Percentiles rank a stretch among this genome's conserved stretches.
These are phyloP conservation scores for Stachybotrys chlorohalonatus DNA, from an alignment of 2,329 filamentous ascomycete genomes.

Conservation along the genomic window DNA sequence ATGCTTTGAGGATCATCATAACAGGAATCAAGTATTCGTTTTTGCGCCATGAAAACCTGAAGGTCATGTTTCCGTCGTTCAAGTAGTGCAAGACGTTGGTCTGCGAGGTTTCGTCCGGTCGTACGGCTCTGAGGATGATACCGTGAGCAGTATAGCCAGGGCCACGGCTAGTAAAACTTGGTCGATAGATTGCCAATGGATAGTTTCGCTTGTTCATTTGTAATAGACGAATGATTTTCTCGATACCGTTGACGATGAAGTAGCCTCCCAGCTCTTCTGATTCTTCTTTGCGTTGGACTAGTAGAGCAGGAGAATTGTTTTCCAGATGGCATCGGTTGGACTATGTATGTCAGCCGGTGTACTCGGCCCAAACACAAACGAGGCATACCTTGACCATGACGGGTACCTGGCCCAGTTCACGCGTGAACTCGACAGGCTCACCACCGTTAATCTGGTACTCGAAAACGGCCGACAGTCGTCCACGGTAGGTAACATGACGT, in stretches of 20 bases:
- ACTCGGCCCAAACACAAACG: neutral
- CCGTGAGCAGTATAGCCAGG: conserved; percentile 81
- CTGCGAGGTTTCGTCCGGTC: conserved; percentile 96
- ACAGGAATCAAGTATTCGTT: conserved; percentile 93
- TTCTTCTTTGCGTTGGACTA: conserved; percentile 87
- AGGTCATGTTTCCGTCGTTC: conserved; percentile 90
- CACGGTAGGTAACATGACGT: conserved; percentile 83
- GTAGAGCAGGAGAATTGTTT: conserved; percentile 68
- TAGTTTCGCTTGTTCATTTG: conserved; percentile 88
- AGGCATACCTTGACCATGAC: conserved; percentile 78
- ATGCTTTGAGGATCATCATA: conserved; percentile 92
- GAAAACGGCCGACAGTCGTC: conserved; percentile 72
- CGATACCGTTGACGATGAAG: conserved; percentile 95
- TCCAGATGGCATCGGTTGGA: conserved; percentile 88
- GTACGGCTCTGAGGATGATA: conserved; percentile 83
- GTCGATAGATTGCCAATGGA: conserved; percentile 86
- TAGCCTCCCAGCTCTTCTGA: conserved; percentile 94
- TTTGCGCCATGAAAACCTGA: conserved; percentile 96
- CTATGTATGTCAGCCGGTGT: conserved; percentile 29
- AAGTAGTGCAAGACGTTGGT: conserved; percentile 97
- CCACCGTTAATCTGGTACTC: conserved; percentile 84
- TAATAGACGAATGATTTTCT: conserved; percentile 91
- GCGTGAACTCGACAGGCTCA: conserved; percentile 70
- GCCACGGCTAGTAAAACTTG: conserved; percentile 83
- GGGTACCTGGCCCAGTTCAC: conserved; percentile 82